Conservation (phyloP, 2,329 filamentous ascomycete species). For the Fusarium cicatricum region DNA sequence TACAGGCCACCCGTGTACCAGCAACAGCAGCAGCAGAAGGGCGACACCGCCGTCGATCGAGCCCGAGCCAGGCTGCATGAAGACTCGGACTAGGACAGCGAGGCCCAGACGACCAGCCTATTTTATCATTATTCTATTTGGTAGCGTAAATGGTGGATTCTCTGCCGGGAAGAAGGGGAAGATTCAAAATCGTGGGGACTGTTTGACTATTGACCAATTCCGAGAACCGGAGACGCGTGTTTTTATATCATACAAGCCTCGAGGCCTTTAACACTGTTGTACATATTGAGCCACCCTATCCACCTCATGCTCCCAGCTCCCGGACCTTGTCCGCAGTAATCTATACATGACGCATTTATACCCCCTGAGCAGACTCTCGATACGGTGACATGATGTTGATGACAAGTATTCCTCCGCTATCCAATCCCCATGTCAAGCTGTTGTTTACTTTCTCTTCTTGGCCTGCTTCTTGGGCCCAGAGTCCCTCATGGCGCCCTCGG, state of each 20-base stretch:
- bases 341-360: conserved; percentile 33
- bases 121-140: conserved; percentile 24
- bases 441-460: conserved; percentile 58
- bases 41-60: conserved; percentile 67
- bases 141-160: conserved; percentile 13
- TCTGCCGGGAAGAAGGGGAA: conserved; percentile 12
- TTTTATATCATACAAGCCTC: conserved; percentile 50
- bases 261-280: conserved; percentile 45
- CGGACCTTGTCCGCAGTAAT: conserved; percentile 25
- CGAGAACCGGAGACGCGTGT: conserved; percentile 40
- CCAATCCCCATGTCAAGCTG: neutral
- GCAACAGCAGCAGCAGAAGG: conserved; percentile 58
- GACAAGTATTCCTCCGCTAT: conserved; percentile 1
- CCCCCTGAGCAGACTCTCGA: neutral
- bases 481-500: conserved; percentile 47
- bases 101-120: conserved; percentile 3
- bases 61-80: conserved; percentile 67
- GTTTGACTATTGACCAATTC: conserved; percentile 33
- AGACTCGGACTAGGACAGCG: conserved; percentile 61
- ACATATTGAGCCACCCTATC: conserved; percentile 44
- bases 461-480: conserved; percentile 53
- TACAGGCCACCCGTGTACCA: conserved; percentile 70
- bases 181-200: conserved; percentile 19
- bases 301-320: conserved; percentile 28
- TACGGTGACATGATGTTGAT: neutral